Conservation (phyloP, 2,329 filamentous ascomycete species). For the Aureobasidium sp. region DNA sequence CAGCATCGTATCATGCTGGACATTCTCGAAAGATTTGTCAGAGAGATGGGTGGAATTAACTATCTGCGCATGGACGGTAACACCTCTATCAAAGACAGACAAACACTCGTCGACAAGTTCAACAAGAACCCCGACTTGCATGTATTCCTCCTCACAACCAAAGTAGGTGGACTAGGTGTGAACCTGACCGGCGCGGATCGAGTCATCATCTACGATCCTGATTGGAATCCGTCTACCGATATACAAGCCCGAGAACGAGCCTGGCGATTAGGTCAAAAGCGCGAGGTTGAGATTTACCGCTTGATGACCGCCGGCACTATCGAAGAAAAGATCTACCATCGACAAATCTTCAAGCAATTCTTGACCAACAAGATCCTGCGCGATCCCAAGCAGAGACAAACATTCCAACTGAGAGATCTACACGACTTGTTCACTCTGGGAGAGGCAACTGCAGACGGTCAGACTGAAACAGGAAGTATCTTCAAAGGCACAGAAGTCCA, state of each 20-base stretch:
- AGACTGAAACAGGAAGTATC: slow-evolving; percentile 85
- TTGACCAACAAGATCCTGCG: slow-evolving; percentile 96
- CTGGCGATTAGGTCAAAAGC: slow-evolving; percentile 95
- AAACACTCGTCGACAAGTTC: slow-evolving; percentile 91
- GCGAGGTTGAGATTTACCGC: slow-evolving; percentile 95
- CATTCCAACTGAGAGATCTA: slow-evolving; percentile 89
- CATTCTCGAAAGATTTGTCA: slow-evolving; percentile 87
- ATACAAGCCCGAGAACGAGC: slow-evolving; percentile 95
- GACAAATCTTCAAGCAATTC: slow-evolving; percentile 99
- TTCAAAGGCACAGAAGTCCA: slow-evolving; percentile 90
- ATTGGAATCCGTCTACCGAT: slow-evolving; percentile 99
- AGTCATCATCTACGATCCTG: slow-evolving; percentile 98
- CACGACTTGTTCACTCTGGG: slow-evolving; percentile 92
- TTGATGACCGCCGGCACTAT: slow-evolving; percentile 99
- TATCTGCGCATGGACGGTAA: slow-evolving; percentile 95
- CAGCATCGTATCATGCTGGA: slow-evolving; percentile 97
- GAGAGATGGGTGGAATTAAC: slow-evolving; percentile 71
- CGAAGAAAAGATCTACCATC: slow-evolving; percentile 99
- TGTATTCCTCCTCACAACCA: slow-evolving; percentile 94
- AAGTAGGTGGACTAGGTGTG: slow-evolving; percentile 92
- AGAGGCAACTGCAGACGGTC: slow-evolving; percentile 66
- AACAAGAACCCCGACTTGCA: slow-evolving; percentile 83
- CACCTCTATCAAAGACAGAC: slow-evolving; percentile 89
- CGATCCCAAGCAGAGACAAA: slow-evolving; percentile 93
- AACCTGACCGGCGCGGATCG: slow-evolving; percentile 96